A percentile compares a stretch with the other conserved stretches of the same genome.
These are phyloP conservation scores for Suillus subalutaceus DNA, from an alignment of 768 basidiomycete species.

Conservation along the genomic window DNA sequence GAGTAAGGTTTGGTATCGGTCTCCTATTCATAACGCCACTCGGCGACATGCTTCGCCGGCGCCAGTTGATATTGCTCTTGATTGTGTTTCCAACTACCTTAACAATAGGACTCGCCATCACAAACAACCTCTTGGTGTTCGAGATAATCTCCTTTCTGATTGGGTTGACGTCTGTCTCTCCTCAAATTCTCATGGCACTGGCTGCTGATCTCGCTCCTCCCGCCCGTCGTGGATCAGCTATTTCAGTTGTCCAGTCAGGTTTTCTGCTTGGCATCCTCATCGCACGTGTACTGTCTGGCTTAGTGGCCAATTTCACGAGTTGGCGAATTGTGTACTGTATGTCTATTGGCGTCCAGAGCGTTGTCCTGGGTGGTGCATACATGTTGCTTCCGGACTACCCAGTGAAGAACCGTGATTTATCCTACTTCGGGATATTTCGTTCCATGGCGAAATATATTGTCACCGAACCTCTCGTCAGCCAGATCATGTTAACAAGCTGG, in stretches of 20 bases:
- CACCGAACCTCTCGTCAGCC: constrained; percentile 46
- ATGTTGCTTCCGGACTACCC: constrained; percentile 44
- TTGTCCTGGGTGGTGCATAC: constrained; percentile 34
- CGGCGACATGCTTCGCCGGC: constrained; percentile 48
- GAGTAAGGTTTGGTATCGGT: constrained; percentile 26
- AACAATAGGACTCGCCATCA: constrained; percentile 43
- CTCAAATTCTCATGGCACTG: constrained; percentile 44
- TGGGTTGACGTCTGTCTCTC: constrained; percentile 43
- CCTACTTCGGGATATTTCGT: constrained; percentile 37
- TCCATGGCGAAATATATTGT: constrained; percentile 43
- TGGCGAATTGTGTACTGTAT: constrained; percentile 48
- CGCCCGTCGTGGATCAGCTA: constrained; percentile 21
- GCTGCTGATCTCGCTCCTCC: constrained; percentile 47
- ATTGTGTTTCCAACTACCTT: constrained; percentile 36
- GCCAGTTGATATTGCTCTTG: constrained; percentile 42
- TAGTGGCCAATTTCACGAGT: constrained; percentile 43
- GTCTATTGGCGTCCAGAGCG: constrained; percentile 38
- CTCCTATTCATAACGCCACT: constrained; percentile 48
- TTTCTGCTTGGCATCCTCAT: constrained; percentile 33
- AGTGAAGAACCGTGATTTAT: constrained; percentile 39
- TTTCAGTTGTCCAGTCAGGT: constrained; percentile 38
- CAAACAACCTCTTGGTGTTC: constrained; percentile 35
- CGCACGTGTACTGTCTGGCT: constrained; percentile 37
- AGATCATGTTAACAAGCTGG: constrained; percentile 31
- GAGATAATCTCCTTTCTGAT: constrained; percentile 39